phyloP scores from a whole-genome alignment of 495 filamentous ascomycete genomes.

The Penicillium roqueforti region DNA sequence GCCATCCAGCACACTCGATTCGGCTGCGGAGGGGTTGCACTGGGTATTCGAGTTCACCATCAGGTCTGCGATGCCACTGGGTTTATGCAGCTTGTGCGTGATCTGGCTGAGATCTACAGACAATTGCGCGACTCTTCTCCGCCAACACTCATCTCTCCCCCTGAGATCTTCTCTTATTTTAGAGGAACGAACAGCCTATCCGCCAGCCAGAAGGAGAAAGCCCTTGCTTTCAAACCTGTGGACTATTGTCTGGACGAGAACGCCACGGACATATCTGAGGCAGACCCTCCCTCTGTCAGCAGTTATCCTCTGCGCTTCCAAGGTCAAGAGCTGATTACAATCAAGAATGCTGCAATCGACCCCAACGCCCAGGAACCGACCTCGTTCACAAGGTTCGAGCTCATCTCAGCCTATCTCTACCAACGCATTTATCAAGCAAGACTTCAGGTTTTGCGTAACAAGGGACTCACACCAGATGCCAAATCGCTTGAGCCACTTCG shows the following conservation, averaged over 20 bases:
- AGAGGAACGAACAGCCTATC: neutral
- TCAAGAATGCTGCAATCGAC: neutral
- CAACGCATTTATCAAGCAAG: neutral
- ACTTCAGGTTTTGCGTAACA: neutral
- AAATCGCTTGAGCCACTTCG: neutral
- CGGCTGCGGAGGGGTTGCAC: conserved; percentile 8
- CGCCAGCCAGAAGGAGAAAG: neutral
- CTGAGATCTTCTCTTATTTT: conserved; percentile 3
- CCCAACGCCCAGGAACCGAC: neutral
- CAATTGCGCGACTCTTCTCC: neutral
- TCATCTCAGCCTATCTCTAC: neutral
- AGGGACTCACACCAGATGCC: neutral
- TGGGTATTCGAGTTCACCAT: conserved; percentile 9
- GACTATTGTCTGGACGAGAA: neutral
- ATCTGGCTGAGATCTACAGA: conserved; percentile 6
- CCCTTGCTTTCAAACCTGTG: neutral
- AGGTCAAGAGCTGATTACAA: neutral
- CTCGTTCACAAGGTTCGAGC: neutral
- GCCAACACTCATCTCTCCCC: neutral
- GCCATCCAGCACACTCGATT: conserved; percentile 10
- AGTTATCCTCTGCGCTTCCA: neutral
- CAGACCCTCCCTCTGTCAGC: neutral
- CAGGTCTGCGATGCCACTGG: conserved; percentile 8
- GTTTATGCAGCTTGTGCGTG: neutral
- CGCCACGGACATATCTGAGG: too few relatives aligned